Percentiles rank a stretch among this genome's conserved stretches.
Conservation (phyloP, 495 filamentous ascomycete species). For the Clavariopsis aquatica region DNA sequence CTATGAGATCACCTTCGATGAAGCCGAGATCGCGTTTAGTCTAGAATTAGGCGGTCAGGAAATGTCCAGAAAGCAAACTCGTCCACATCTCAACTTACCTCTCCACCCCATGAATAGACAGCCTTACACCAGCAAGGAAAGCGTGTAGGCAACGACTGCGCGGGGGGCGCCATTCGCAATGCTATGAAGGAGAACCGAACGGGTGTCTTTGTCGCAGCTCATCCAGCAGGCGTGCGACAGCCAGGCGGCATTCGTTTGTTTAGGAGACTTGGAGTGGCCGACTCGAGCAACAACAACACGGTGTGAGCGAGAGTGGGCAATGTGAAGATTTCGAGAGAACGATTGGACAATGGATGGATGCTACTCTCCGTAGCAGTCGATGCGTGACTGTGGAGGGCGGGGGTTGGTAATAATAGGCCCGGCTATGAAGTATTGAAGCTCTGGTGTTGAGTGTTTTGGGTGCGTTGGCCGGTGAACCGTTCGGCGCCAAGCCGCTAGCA, state of each 20-base stretch:
- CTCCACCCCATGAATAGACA: slow-evolving; percentile 95
- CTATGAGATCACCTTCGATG: slow-evolving; percentile 95
- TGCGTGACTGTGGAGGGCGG: neutral
- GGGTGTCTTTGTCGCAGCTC: slow-evolving; percentile 14
- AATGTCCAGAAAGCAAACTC: neutral
- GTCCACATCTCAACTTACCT: slow-evolving; percentile 53
- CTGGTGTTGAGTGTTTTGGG: neutral
- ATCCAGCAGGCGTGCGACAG: slow-evolving; percentile 23
- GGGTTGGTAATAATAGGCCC: slow-evolving; percentile 1
- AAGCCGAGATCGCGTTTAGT: slow-evolving; percentile 93
- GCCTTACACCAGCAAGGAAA: slow-evolving; percentile 97
- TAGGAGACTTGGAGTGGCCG: neutral
- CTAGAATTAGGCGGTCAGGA: slow-evolving; percentile 43
- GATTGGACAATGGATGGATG: neutral
- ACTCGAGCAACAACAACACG: neutral
- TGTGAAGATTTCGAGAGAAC: neutral
- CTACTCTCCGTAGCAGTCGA: neutral
- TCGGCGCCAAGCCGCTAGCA: neutral
- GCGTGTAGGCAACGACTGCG: slow-evolving; percentile 71
- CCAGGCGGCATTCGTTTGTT: slow-evolving; percentile 16
- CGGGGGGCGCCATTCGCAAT: slow-evolving; percentile 56
- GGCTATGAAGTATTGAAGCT: neutral
- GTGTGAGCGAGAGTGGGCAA: neutral
- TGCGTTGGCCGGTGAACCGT: neutral
- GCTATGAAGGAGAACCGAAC: neutral